Evolutionary conservation across 1,139 yeast genomes (phyloP).

Genomic region (Pneumocystis murina): DNA sequence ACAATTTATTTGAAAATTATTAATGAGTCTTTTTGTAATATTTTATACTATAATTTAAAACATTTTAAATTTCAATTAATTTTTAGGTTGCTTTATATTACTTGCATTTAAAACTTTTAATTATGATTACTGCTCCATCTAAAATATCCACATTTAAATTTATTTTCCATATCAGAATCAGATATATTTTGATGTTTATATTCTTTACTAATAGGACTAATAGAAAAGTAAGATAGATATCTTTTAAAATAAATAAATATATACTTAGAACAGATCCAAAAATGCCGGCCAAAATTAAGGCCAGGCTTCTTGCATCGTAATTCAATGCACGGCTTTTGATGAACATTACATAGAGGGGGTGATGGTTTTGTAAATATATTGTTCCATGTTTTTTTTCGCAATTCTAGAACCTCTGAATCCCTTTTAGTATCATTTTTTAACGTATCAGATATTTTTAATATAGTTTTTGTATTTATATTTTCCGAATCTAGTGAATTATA

Average conservation of each 20-base stretch:
- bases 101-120: neutral
- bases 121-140: conserved; percentile 20
- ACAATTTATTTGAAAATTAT: too few species aligned
- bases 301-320: conserved; percentile 24
- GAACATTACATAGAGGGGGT: conserved; percentile 23
- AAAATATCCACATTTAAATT: conserved; percentile 24
- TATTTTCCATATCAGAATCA: conserved; percentile 10
- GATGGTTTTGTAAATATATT: conserved; percentile 19
- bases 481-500: neutral
- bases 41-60: too few species aligned
- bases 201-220: conserved; percentile 23
- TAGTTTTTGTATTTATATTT: neutral
- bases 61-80: too few species aligned
- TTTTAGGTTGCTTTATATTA: neutral
- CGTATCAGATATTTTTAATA: conserved; percentile 1
- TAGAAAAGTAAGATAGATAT: neutral
- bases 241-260: neutral
- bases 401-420: neutral
- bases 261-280: conserved; percentile 24
- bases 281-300: conserved; percentile 26
- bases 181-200: conserved; percentile 12
- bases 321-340: conserved; percentile 25
- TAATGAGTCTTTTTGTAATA: neutral
- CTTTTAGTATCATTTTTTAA: neutral
- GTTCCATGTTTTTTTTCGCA: conserved; percentile 18